Evolutionary conservation across 2,329 filamentous ascomycete genomes (phyloP), one percentile per base, ranked within the genome.

Genomic region (Fusarium burgessii): DNA sequence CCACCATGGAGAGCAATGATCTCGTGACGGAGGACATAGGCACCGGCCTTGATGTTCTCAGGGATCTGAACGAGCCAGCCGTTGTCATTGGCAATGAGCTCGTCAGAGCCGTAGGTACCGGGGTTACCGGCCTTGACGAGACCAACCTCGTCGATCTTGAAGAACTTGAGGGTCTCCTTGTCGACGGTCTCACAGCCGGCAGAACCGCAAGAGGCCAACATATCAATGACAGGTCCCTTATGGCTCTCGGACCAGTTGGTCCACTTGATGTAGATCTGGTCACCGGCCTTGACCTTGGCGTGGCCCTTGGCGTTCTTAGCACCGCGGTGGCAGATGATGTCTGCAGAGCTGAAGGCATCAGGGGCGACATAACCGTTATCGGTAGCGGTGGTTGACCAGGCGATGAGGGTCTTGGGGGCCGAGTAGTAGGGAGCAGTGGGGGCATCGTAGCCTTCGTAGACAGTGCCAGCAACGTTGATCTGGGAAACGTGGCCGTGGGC

Each of bases 91-190:
- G 78, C 74, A 74, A 86, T 84, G 65, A 88, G 78, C 20, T 84
- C 76, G 70, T 78, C 77, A 23, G 79, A 72, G 43, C 77, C 78
- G 77, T 81, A 84, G 46, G 56, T 70, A 61, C 77, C 72, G 63
- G 79, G 81, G 67, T 78, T 81, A 67, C 80, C 75, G 65, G 89
- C 83, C 51, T 74, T 62, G 61, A 86, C 78, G 35, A 89, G 82
- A 73, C 89, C 90, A 45, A 78, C 82, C 73, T 86, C 85, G 52
- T 85, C 84, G 67, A 92, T 90, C 86, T 92, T 92, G 85, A 90
- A 88, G 81, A 87, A 91, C 74, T 87, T 79, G 55, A 91, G 84
- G 14, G 80, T 77, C 12, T 80, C 80, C 80, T 88, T 87, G 80
- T 87, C 84, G 63, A 86, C 87, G 3, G 80, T 78, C 54, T 84